These are phyloP conservation scores for Neofusicoccum umdonicola DNA, from an alignment of 2,329 filamentous ascomycete species.

Conservation along the genomic window DNA sequence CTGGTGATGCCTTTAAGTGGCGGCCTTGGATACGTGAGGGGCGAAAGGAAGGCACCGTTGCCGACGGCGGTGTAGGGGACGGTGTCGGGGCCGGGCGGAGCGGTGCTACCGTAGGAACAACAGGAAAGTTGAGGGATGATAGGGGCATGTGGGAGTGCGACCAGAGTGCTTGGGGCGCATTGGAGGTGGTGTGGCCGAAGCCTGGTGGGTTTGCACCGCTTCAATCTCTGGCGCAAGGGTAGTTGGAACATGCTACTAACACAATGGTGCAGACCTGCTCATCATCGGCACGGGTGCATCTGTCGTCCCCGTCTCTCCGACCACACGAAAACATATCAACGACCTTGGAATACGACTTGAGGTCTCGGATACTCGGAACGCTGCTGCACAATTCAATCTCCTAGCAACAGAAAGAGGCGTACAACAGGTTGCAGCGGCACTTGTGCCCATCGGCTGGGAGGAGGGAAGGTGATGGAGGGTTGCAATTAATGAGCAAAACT, in stretches of 20 bases:
- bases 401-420: conserved; percentile 91
- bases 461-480: background rate
- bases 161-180: conserved; percentile 67
- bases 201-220: conserved; percentile 62
- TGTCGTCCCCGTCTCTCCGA: conserved; percentile 73
- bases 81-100: conserved; percentile 32
- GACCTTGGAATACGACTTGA: conserved; percentile 82
- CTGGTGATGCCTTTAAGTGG: conserved; percentile 88
- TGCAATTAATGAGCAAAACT: no score
- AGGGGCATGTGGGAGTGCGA: conserved; percentile 81
- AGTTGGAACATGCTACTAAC: conserved; percentile 16
- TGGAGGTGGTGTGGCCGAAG: conserved; percentile 80
- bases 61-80: conserved; percentile 37
- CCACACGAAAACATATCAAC: conserved; percentile 69
- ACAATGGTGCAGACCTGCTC: conserved; percentile 64
- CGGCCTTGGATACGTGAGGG: conserved; percentile 66
- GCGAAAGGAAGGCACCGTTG: conserved; percentile 34
- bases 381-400: conserved; percentile 90
- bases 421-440: conserved; percentile 77
- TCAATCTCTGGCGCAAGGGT: background rate
- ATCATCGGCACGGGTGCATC: conserved; percentile 81
- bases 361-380: conserved; percentile 87
- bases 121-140: conserved; percentile 59
- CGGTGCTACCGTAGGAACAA: background rate
- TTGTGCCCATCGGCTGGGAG: conserved; percentile 80